Percentiles rank a stretch among this genome's conserved stretches.
Conservation (phyloP, 1,284 basidiomycete species). For the Ceratobasidium sp. region DNA sequence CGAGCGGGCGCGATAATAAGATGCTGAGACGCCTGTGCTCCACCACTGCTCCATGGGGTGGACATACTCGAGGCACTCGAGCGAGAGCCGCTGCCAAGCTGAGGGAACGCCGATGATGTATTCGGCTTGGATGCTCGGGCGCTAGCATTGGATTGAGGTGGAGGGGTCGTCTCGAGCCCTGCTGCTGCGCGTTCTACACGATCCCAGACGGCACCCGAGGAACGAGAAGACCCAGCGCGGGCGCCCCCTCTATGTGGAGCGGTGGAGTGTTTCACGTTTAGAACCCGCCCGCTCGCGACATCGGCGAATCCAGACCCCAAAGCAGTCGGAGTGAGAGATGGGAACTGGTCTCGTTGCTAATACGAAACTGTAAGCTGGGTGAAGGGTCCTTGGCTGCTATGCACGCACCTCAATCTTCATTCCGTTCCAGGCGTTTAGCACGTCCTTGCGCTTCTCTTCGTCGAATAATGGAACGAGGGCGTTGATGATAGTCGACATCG, state of each 20-base stretch:
- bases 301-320: slow-evolving; percentile 74
- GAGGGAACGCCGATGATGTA: slow-evolving; percentile 31
- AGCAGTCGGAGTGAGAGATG: slow-evolving; percentile 69
- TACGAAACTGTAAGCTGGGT: slow-evolving; percentile 10
- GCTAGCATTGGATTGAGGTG: neutral
- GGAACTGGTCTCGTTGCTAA: slow-evolving; percentile 86
- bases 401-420: slow-evolving; percentile 80
- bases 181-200: slow-evolving; percentile 87
- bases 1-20: slow-evolving; percentile 7
- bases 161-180: slow-evolving; percentile 1
- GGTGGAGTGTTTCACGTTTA: slow-evolving; percentile 83
- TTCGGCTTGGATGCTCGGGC: slow-evolving; percentile 8
- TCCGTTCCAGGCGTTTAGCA: slow-evolving; percentile 82
- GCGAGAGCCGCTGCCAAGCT: slow-evolving; percentile 19
- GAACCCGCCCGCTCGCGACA: slow-evolving; percentile 80
- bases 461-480: slow-evolving; percentile 84
- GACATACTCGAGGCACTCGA: neutral
- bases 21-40: slow-evolving; percentile 22
- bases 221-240: slow-evolving; percentile 60
- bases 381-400: slow-evolving; percentile 2
- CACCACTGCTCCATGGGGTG: slow-evolving; percentile 24
- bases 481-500: slow-evolving; percentile 80
- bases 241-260: slow-evolving; percentile 53
- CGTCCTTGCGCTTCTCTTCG: slow-evolving; percentile 81
- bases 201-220: slow-evolving; percentile 80